Evolutionary conservation across 2,329 filamentous ascomycete genomes (phyloP).

Genomic region (Cladophialophora immunda): DNA sequence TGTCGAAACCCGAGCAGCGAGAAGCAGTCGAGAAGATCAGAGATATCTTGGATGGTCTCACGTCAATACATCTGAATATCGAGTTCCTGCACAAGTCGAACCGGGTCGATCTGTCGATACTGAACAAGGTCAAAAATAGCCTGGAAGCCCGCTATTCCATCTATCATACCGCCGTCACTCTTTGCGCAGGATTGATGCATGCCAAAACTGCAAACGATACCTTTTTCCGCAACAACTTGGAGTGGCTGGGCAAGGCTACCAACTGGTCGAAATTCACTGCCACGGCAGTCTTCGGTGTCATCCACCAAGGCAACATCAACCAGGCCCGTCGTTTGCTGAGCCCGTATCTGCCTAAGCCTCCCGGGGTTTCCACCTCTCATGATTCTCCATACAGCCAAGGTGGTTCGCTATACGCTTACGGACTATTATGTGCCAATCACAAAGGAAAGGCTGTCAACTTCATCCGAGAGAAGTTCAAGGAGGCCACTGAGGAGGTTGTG

Average conservation of each 20-base stretch:
- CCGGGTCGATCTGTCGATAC: conserved; percentile 86
- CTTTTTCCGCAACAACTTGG: conserved; percentile 97
- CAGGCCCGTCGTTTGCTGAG: conserved; percentile 93
- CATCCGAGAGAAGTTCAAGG: conserved; percentile 56
- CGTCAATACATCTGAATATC: conserved; percentile 91
- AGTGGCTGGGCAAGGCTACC: conserved; percentile 97
- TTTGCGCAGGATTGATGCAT: conserved; percentile 99
- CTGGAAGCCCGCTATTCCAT: conserved; percentile 96
- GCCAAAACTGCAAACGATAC: conserved; percentile 97
- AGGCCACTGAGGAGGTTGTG: conserved; percentile 76
- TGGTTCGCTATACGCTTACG: conserved; percentile 93
- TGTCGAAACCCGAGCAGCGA: conserved; percentile 58
- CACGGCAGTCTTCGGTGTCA: conserved; percentile 93
- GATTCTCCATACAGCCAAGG: conserved; percentile 96
- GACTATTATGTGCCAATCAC: conserved; percentile 96
- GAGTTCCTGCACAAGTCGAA: conserved; percentile 98
- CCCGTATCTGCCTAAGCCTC: conserved; percentile 84
- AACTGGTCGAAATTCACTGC: conserved; percentile 99
- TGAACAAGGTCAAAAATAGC: conserved; percentile 96
- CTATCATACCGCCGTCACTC: conserved; percentile 96
- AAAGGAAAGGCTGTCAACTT: conserved; percentile 78
- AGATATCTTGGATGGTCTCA: conserved; percentile 81
- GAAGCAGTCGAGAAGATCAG: conserved; percentile 66
- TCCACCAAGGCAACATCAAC: conserved; percentile 92
- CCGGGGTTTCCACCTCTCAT: conserved; percentile 70